Base-by-base conservation (phyloP, 2,329 filamentous ascomycete species). In the Hypoxylon sp. region DNA sequence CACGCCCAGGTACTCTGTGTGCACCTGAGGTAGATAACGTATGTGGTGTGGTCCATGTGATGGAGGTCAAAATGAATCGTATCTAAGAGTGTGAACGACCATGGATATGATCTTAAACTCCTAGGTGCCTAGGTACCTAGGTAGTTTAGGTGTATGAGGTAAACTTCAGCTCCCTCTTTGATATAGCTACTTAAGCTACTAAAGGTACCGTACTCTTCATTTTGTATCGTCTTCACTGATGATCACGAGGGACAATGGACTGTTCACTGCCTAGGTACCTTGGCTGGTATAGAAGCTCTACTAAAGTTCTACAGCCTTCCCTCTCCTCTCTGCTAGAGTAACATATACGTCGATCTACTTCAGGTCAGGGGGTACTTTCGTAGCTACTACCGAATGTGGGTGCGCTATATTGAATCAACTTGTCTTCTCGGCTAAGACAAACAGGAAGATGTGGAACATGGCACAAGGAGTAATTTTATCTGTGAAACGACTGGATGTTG, bases 361-460 rank as follows among this genome's bases (percentile, higher is more conserved):
- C n/a, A n/a, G n/a, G n/a, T n/a, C n/a, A n/a, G n/a, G n/a, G n/a
- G n/a, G n/a, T 18, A 35, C 37, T 20, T 23, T 10, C 8, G 18
- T 23, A 13, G 13, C 33, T 20, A 40, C 15, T 9, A 21, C 9
- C 20, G 18, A 24, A 11, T n/a, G 5, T n/a, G 37, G 10, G 6
- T 24, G 37, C 24, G 37, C 18, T 10, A 8, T 20, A 21, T 41
- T 24, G 21, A 38, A 26, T 40, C 33, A 8, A 7, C 31, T 27
- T 43, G 51, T 20, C 11, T 18, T 29, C 33, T 23, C n/a, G 27
- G 37, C 35, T 24, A 49, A 60, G 58, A 58, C 58, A 60, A 48
- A 23, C n/a, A 38, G 23, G 13, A 43, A 37, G 10, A 5, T 23
- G 59, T 59, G 55, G 31, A 55, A 62, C 55, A 62, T 58, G 35